Evolutionary conservation across 306 rosid species (phyloP), one percentile per base, ranked within the genome.

Genomic region (Glycyrrhiza uralensis): DNA sequence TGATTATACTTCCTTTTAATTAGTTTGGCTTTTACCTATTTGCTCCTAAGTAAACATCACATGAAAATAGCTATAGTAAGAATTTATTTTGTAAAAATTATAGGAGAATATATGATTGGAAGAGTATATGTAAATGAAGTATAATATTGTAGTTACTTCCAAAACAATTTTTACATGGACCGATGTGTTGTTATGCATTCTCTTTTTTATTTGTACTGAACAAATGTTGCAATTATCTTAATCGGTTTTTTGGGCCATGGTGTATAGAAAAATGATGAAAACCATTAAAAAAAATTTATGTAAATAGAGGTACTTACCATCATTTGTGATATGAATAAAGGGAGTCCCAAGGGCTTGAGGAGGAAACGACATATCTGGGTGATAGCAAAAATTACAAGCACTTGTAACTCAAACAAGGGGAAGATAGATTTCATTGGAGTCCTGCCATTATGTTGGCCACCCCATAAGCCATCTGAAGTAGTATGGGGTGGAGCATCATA

Each of bases 321-420:
- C 76, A 90, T 81, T 67, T 89, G 92, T 2, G 87, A 46, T 71
- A 86, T 32, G 38, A 86, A 45, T 58, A 23, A 47, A 57, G 98
- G 85, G 42, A 89, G 4, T 12, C 84, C 68, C 24, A 86, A 57
- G 8, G 76, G 90, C 69, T 73, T 82, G 69, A 90, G 76, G 46
- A 80, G 0, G 18, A 74, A 42, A 72, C 82, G 77, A 1, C 55
- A 46, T 26, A 57, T 12, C 4, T 75, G 79, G 0, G 85, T 76
- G 50, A 76, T 0, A 22, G 5, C 45, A 63, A 87, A 88, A 24
- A 90, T 77, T 0, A 83, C 0, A 22, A 74, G 18, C 29, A 90
- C 56, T 12, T 86, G 92, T n/a, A 86, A 23, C 82, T 90, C 78
- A 54, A 92, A 66, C 11, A 80, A 4, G 0, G 90, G 83, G 2